Conservation (phyloP, 2,329 filamentous ascomycete species). For the Hymenotorrendiella dingleyae region DNA sequence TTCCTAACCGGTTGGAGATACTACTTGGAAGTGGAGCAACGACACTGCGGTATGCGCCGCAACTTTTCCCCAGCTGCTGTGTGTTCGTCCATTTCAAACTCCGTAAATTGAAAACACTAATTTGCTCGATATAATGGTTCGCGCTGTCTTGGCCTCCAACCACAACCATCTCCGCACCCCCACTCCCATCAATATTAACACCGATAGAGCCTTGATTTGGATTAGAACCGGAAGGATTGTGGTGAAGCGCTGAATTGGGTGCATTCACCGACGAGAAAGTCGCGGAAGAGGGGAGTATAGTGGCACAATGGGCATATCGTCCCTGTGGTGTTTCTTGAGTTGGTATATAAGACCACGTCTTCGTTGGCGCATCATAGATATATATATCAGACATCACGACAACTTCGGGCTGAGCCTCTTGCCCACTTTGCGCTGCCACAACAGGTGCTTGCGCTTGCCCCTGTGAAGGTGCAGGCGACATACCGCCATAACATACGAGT, state of each 20-base stretch:
- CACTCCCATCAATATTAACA: slow-evolving; percentile 81
- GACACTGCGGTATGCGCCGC: slow-evolving; percentile 92
- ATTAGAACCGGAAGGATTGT: slow-evolving; percentile 77
- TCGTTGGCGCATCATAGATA: slow-evolving; percentile 80
- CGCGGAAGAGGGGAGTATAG: slow-evolving; percentile 82
- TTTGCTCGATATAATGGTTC: slow-evolving; percentile 99
- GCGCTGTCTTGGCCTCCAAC: slow-evolving; percentile 93
- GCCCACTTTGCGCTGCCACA: slow-evolving; percentile 36
- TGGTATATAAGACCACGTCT: slow-evolving; percentile 78
- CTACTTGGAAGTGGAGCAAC: slow-evolving; percentile 73
- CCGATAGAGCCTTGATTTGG: slow-evolving; percentile 85
- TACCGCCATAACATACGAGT: slow-evolving; percentile 95
- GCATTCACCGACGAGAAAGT: slow-evolving; percentile 80
- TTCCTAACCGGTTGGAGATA: slow-evolving; percentile 61
- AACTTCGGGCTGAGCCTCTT: slow-evolving; percentile 74
- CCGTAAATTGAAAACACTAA: slow-evolving; percentile 94
- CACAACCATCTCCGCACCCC: slow-evolving; percentile 94
- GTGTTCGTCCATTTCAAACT: slow-evolving; percentile 95
- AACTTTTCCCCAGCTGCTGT: slow-evolving; percentile 80
- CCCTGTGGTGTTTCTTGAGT: slow-evolving; percentile 82
- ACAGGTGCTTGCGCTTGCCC: slow-evolving; percentile 38
- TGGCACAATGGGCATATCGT: slow-evolving; percentile 93
- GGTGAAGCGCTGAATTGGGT: slow-evolving; percentile 78
- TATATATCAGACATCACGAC: slow-evolving; percentile 98
- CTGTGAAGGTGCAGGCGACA: slow-evolving; percentile 66